These are phyloP conservation scores for Tubosaeta brunneosetosa DNA, from an alignment of 768 basidiomycete species.

Conservation along the genomic window DNA sequence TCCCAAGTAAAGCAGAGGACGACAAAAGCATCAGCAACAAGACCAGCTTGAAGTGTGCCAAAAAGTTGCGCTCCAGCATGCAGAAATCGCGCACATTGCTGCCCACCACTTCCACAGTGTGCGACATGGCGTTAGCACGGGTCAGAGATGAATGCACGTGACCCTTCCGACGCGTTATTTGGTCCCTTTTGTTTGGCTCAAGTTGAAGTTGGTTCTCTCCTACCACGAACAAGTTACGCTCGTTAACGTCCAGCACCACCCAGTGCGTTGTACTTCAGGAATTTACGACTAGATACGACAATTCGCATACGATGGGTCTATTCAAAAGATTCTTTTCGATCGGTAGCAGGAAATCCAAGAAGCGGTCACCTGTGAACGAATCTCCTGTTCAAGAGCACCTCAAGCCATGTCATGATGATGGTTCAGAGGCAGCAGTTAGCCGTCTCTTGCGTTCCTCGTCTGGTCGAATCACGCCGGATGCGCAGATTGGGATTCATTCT, in stretches of 20 bases:
- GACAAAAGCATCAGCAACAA: conserved; percentile 60
- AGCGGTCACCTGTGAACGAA: conserved; percentile 27
- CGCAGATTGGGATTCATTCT: conserved; percentile 51
- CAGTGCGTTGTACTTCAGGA: conserved; percentile 9
- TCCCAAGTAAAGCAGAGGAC: conserved; percentile 57
- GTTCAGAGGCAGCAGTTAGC: conserved; percentile 40
- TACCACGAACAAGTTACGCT: conserved; percentile 18
- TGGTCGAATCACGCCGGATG: conserved; percentile 53
- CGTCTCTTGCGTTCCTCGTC: conserved; percentile 69
- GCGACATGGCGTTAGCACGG: conserved; percentile 8
- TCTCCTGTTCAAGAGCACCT: conserved; percentile 17
- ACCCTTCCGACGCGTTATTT: conserved; percentile 25
- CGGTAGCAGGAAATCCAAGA: conserved; percentile 59
- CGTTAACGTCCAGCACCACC: conserved; percentile 26
- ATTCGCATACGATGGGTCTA: conserved; percentile 51
- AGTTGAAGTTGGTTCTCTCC: conserved; percentile 28
- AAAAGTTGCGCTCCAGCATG: conserved; percentile 74
- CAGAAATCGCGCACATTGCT: conserved; percentile 70
- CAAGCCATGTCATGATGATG: conserved; percentile 34
- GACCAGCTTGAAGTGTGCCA: conserved; percentile 64
- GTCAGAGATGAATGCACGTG: conserved; percentile 15
- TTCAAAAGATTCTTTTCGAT: conserved; percentile 68
- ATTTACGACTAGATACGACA: conserved; percentile 27
- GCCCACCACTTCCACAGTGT: conserved; percentile 43
- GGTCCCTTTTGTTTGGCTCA: conserved; percentile 40